Percentiles rank a stretch among this genome's conserved stretches.
These are phyloP conservation scores for Galerina sulciceps DNA, from an alignment of 768 basidiomycete genomes.

Conservation along the genomic window DNA sequence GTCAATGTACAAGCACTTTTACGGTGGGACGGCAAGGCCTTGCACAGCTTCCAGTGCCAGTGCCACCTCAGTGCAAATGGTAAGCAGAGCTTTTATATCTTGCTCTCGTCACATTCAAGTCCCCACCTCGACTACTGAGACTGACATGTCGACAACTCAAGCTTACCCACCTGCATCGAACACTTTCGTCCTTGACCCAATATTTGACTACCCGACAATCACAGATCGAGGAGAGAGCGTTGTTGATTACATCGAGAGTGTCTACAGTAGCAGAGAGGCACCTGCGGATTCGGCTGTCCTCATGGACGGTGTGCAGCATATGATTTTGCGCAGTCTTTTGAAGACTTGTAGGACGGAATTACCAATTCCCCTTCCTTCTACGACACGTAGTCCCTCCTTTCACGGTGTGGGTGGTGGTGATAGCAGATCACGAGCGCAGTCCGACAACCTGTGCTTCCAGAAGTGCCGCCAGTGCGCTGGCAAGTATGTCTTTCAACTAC, in stretches of 20 bases:
- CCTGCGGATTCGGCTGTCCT: neutral
- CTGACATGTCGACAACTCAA: too few relatives aligned
- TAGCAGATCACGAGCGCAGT: neutral
- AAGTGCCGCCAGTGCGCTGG: constrained; percentile 3
- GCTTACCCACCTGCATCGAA: neutral
- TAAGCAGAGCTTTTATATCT: too few relatives aligned
- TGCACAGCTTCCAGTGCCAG: too few relatives aligned
- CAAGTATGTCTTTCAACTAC: neutral
- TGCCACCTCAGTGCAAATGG: too few relatives aligned
- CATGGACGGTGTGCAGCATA: too few relatives aligned
- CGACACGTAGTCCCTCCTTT: neutral
- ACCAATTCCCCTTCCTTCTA: neutral
- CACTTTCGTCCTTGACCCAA: neutral
- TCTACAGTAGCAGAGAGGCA: neutral
- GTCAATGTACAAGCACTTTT: too few relatives aligned
- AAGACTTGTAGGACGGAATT: neutral
- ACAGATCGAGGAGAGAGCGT: constrained; percentile 1
- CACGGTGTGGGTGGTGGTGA: neutral
- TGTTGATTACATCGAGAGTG: neutral
- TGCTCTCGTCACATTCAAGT: too few relatives aligned
- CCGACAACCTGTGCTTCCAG: neutral
- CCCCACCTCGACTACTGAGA: too few relatives aligned
- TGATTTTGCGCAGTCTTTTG: too few relatives aligned
- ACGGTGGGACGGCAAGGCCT: too few relatives aligned
- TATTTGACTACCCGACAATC: constrained; percentile 6